Percentiles rank a stretch among this genome's conserved stretches.
These are phyloP conservation scores for Tremella mesenterica DNA, from an alignment of 768 basidiomycete genomes.

Conservation along the genomic window DNA sequence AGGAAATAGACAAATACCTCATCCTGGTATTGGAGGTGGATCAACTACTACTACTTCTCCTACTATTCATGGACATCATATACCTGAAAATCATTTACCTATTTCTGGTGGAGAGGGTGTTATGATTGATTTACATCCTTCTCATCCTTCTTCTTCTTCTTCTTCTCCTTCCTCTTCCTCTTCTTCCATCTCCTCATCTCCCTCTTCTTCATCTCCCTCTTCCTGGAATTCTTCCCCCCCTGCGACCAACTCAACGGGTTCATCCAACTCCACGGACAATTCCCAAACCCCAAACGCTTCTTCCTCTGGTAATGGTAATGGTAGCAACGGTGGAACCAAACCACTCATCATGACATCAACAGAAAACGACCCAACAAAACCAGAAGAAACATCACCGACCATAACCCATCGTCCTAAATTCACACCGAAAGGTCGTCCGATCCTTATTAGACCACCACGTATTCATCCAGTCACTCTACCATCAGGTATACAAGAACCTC, in stretches of 20 bases:
- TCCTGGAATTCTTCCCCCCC: constrained; percentile 1
- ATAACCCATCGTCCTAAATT: constrained; percentile 7
- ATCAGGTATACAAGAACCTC: constrained; percentile 27
- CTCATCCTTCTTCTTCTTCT: no score
- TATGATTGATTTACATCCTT: no score
- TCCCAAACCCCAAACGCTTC: no score
- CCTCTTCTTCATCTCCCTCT: not conserved
- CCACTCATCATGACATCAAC: not conserved
- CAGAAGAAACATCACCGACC: not conserved
- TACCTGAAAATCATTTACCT: not conserved
- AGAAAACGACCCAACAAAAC: not conserved
- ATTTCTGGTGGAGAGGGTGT: no score
- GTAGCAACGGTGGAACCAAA: constrained; percentile 3
- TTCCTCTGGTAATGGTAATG: no score
- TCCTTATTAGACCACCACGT: constrained; percentile 29
- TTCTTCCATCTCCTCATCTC: no score
- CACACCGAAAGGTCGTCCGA: constrained; percentile 30
- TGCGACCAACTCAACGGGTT: not conserved
- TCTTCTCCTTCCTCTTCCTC: no score
- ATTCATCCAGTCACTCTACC: constrained; percentile 14
- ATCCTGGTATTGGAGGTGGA: constrained; percentile 20
- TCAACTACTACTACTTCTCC: constrained; percentile 15
- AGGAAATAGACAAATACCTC: constrained; percentile 32
- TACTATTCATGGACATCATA: constrained; percentile 1
- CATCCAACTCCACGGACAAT: constrained; percentile 1